phyloP scores from a whole-genome alignment of 257 asterid species.

The Scutellaria galericulata region DNA sequence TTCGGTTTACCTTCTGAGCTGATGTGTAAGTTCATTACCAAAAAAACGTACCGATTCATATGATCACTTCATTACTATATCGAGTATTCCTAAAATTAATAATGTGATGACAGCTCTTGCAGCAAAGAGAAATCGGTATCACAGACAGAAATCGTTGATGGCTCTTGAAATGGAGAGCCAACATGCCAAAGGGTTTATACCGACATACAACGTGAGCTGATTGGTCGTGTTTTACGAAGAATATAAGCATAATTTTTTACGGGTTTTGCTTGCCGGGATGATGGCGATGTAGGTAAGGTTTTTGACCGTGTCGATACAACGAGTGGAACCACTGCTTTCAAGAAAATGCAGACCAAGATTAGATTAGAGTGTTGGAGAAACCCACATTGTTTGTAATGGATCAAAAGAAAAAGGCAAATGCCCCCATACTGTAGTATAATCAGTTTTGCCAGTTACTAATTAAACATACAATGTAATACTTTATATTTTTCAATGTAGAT shows the following conservation, averaged over 20 bases:
- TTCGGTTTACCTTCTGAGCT: constrained; percentile 81
- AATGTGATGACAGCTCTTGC: constrained; percentile 65
- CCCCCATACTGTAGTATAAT: constrained; percentile 29
- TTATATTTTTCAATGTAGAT: not conserved
- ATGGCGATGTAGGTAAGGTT: constrained; percentile 29
- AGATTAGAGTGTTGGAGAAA: constrained; percentile 14
- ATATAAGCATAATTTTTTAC: constrained; percentile 28
- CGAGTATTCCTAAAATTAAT: not conserved
- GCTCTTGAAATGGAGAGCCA: constrained; percentile 98
- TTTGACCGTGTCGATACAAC: constrained; percentile 37
- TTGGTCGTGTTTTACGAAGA: constrained; percentile 19
- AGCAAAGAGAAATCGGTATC: constrained; percentile 84
- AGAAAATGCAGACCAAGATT: constrained; percentile 30
- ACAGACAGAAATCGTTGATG: constrained; percentile 85
- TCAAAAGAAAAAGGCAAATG: constrained; percentile 16
- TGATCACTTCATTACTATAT: not conserved
- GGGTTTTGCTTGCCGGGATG: constrained; percentile 33
- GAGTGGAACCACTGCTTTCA: constrained; percentile 21
- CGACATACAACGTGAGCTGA: constrained; percentile 68
- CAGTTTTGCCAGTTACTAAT: constrained; percentile 28
- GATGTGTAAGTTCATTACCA: constrained; percentile 58
- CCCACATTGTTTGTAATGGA: constrained; percentile 33
- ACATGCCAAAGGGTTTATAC: constrained; percentile 94
- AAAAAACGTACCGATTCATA: not conserved
- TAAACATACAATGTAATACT: constrained; percentile 18